These are phyloP conservation scores for Fusarium irregulare DNA, from an alignment of 2,329 filamentous ascomycete genomes.

Conservation along the genomic window DNA sequence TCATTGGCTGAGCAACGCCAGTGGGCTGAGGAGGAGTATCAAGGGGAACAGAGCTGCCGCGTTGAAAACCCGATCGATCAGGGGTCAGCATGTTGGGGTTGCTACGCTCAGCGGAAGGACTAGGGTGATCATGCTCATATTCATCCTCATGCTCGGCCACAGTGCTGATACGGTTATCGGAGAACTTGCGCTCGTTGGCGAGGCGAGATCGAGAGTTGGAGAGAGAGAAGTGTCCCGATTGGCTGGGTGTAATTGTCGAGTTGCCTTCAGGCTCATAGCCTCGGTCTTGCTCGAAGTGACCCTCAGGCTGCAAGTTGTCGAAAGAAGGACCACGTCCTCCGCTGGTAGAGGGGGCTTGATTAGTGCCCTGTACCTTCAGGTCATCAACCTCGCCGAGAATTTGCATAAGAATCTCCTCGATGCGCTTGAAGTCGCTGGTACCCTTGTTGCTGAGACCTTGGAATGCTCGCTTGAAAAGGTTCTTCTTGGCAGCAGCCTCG, in stretches of 20 bases:
- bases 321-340: constrained; percentile 71
- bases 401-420: constrained; percentile 92
- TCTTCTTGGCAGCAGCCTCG: constrained; percentile 79
- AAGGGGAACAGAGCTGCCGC: constrained; percentile 65
- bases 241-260: constrained; percentile 74
- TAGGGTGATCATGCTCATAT: constrained; percentile 64
- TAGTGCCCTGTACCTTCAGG: constrained; percentile 72
- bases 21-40: constrained; percentile 68
- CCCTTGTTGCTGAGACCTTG: constrained; percentile 91
- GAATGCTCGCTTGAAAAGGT: constrained; percentile 92
- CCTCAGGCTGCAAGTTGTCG: constrained; percentile 72
- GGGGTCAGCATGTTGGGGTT: constrained; percentile 71
- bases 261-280: constrained; percentile 90
- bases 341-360: constrained; percentile 50
- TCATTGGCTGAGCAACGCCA: constrained; percentile 57
- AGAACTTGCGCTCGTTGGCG: constrained; percentile 67
- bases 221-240: constrained; percentile 80
- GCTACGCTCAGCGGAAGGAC: constrained; percentile 52
- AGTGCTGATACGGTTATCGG: constrained; percentile 88
- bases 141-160: constrained; percentile 88
- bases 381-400: constrained; percentile 92
- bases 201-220: constrained; percentile 60
- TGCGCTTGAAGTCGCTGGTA: constrained; percentile 85
- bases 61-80: constrained; percentile 60
- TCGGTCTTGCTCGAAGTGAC: constrained; percentile 73